Evolutionary conservation across 345 rosid genomes (phyloP).

Genomic region (Eucalyptus polyanthemos): DNA sequence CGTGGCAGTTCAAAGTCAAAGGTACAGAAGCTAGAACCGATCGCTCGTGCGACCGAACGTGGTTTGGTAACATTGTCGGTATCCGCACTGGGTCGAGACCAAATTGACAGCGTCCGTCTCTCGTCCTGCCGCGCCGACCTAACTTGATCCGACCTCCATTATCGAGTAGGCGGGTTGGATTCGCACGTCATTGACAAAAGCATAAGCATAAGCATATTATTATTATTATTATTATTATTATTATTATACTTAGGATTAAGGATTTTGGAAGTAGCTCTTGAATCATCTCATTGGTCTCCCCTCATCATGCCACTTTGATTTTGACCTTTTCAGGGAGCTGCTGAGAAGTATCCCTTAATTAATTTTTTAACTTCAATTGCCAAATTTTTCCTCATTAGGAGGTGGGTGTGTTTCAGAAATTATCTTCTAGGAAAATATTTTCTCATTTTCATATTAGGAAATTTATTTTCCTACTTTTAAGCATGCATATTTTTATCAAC

Average conservation of each 20-base stretch:
- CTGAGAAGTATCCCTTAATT: background rate
- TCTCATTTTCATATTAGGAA: background rate
- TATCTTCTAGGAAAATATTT: background rate
- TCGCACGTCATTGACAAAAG: background rate
- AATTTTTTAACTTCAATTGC: background rate
- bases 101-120: background rate
- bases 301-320: background rate
- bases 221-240: background rate
- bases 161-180: background rate
- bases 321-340: background rate
- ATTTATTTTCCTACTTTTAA: background rate
- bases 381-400: background rate
- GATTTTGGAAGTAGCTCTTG: background rate
- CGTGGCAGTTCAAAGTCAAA: background rate
- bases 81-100: background rate
- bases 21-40: background rate
- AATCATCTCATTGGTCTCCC: background rate
- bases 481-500: background rate
- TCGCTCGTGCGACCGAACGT: background rate
- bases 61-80: background rate
- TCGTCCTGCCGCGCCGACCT: background rate
- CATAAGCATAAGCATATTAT: background rate
- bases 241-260: background rate
- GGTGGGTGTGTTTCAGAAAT: background rate
- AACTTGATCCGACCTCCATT: background rate